phyloP scores from a whole-genome alignment of 257 asterid genomes.

The Penstemon barbatus region DNA sequence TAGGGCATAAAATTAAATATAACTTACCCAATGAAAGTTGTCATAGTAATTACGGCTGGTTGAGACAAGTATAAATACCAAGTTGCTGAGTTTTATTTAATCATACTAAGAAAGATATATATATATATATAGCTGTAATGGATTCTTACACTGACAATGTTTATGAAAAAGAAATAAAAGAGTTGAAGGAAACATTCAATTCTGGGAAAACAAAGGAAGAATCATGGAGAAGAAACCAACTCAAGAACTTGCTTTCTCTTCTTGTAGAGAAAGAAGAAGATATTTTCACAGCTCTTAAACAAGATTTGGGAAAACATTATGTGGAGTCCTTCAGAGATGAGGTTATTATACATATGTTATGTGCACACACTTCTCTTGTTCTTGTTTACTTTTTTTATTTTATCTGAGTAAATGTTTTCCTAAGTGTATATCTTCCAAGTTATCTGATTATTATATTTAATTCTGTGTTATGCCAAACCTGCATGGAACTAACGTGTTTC shows the following conservation, averaged over 20 bases:
- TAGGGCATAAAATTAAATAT: no score
- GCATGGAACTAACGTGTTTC: no score
- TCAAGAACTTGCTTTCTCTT: constrained; percentile 43
- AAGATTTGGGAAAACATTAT: constrained; percentile 73
- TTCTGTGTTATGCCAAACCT: no score
- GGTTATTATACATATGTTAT: constrained; percentile 32
- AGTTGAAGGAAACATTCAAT: constrained; percentile 49
- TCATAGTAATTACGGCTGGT: no score
- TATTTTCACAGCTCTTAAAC: constrained; percentile 51
- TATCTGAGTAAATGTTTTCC: no score
- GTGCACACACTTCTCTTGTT: not conserved
- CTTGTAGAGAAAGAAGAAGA: constrained; percentile 57
- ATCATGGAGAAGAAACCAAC: constrained; percentile 74
- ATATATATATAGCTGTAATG: no score
- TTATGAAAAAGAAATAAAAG: constrained; percentile 40
- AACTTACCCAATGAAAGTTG: no score
- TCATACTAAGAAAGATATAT: no score
- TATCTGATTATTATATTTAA: no score
- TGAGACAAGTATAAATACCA: no score
- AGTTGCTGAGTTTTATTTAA: no score
- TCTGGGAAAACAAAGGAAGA: constrained; percentile 67
- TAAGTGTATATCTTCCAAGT: no score
- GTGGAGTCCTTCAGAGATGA: constrained; percentile 76
- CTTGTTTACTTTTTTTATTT: not conserved
- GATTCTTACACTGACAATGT: not conserved